These are phyloP conservation scores for Blakeslea trispora DNA, from an alignment of 371 early-diverging fungal genomes.

Conservation along the genomic window DNA sequence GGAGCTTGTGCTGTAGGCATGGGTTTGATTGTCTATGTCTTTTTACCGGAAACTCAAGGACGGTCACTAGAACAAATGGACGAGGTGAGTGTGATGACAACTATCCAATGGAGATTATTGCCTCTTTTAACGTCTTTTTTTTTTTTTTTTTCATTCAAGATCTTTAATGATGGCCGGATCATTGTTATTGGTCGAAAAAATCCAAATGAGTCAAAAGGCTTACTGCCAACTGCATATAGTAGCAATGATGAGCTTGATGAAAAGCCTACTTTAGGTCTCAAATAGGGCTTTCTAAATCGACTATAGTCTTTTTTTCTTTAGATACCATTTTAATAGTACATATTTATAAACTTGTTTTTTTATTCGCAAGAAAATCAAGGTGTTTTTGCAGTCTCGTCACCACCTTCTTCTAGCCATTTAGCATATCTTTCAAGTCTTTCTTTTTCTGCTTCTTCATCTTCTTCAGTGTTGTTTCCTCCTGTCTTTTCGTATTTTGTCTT, in stretches of 20 bases:
- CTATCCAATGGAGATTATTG: too few species aligned
- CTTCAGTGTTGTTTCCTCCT: conserved; percentile 49
- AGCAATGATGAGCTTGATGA: not conserved
- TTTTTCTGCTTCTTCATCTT: conserved; percentile 71
- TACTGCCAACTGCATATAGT: not conserved
- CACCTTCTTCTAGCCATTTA: conserved; percentile 74
- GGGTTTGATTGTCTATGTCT: conserved; percentile 41
- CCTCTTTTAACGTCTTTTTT: too few species aligned
- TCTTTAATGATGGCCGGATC: not conserved
- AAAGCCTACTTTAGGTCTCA: too few species aligned
- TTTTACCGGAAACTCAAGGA: conserved; percentile 58
- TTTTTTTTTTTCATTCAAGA: not conserved
- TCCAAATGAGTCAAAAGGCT: not conserved
- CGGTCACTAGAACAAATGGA: conserved; percentile 59
- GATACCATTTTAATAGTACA: too few species aligned
- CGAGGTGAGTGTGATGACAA: not conserved
- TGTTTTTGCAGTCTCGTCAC: conserved; percentile 28
- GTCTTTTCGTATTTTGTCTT: conserved; percentile 64
- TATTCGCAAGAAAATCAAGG: conserved; percentile 3
- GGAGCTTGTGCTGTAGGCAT: conserved; percentile 15
- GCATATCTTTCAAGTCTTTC: conserved; percentile 78
- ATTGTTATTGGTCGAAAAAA: not conserved
- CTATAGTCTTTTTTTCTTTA: too few species aligned
- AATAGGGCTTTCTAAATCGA: too few species aligned
- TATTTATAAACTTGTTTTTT: too few species aligned